Evolutionary conservation across 1,284 basidiomycete genomes (phyloP).

Genomic region (Psilocybe mexicana): DNA sequence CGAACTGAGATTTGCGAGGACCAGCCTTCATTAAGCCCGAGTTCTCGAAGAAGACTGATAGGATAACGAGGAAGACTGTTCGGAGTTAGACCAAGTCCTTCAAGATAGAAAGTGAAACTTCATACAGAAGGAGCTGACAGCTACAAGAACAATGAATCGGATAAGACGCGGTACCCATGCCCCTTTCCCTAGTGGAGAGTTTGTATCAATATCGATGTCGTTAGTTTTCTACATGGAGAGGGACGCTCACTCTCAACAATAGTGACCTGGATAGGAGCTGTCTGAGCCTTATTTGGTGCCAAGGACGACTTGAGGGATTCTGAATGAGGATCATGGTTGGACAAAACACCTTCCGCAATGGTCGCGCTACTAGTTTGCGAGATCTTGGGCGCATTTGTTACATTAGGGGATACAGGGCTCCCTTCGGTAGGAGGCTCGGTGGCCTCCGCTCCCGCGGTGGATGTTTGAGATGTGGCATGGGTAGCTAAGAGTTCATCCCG

Average conservation of each 20-base stretch:
- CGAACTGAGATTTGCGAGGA: slow-evolving; percentile 73
- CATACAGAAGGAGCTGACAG: slow-evolving; percentile 55
- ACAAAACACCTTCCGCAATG: slow-evolving; percentile 55
- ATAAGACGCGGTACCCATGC: slow-evolving; percentile 63
- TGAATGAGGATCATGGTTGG: slow-evolving; percentile 19
- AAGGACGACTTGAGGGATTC: slow-evolving; percentile 44
- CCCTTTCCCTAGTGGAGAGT: slow-evolving; percentile 54
- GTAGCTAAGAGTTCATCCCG: slow-evolving; percentile 63
- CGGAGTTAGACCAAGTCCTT: slow-evolving; percentile 2
- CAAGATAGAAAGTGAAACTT: slow-evolving; percentile 11
- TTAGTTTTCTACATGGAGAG: not conserved
- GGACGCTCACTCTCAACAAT: slow-evolving; percentile 71
- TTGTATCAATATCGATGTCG: not conserved
- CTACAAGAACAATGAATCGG: slow-evolving; percentile 56
- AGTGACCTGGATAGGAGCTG: slow-evolving; percentile 74
- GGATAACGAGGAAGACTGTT: slow-evolving; percentile 75
- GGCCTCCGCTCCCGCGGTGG: slow-evolving; percentile 13
- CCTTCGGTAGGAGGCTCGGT: slow-evolving; percentile 11
- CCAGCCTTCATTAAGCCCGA: slow-evolving; percentile 89
- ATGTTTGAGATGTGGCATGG: slow-evolving; percentile 30
- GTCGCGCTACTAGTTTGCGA: slow-evolving; percentile 35
- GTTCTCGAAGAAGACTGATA: slow-evolving; percentile 90
- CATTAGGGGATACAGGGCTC: slow-evolving; percentile 13
- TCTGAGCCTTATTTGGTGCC: slow-evolving; percentile 44
- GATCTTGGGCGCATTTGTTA: slow-evolving; percentile 12